A percentile compares a stretch with the other conserved stretches of the same genome.
phyloP scores from a whole-genome alignment of 495 filamentous ascomycete genomes.

The Neurospora intermedia region DNA sequence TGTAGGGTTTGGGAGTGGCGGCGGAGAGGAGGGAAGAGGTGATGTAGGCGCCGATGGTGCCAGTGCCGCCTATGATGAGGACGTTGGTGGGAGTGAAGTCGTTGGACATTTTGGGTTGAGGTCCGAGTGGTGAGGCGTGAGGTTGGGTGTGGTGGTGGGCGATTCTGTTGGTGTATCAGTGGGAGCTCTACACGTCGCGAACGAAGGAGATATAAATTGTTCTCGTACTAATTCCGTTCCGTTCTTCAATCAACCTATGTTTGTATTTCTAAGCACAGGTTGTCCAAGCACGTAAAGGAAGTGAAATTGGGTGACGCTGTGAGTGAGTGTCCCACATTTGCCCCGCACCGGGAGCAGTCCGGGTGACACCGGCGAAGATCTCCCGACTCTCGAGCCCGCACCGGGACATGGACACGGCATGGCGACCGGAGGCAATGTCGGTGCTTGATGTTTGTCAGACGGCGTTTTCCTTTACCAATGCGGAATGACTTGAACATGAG shows the following conservation, averaged over 20 bases:
- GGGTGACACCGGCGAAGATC: neutral
- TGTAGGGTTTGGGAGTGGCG: slow-evolving; percentile 30
- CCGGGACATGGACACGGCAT: neutral
- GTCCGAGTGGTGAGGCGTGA: neutral
- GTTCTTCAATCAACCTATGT: neutral
- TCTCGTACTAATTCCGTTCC: neutral
- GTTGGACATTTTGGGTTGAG: slow-evolving; percentile 8
- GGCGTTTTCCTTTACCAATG: too few species aligned
- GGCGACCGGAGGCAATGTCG: neutral
- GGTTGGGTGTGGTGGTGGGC: neutral
- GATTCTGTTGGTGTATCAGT: neutral
- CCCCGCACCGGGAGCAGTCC: neutral
- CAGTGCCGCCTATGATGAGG: slow-evolving; percentile 61
- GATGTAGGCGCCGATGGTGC: slow-evolving; percentile 56
- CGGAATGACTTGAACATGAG: too few species aligned
- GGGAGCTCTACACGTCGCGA: neutral
- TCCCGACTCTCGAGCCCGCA: neutral
- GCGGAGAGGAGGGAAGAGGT: slow-evolving; percentile 44
- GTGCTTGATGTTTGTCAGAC: too few species aligned
- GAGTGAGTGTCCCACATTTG: neutral
- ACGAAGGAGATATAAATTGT: neutral
- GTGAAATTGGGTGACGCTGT: neutral
- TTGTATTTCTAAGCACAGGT: neutral
- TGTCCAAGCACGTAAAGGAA: neutral
- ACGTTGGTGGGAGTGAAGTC: slow-evolving; percentile 36